These are phyloP conservation scores for Diaporthe citri DNA, from an alignment of 2,329 filamentous ascomycete genomes.

Conservation along the genomic window DNA sequence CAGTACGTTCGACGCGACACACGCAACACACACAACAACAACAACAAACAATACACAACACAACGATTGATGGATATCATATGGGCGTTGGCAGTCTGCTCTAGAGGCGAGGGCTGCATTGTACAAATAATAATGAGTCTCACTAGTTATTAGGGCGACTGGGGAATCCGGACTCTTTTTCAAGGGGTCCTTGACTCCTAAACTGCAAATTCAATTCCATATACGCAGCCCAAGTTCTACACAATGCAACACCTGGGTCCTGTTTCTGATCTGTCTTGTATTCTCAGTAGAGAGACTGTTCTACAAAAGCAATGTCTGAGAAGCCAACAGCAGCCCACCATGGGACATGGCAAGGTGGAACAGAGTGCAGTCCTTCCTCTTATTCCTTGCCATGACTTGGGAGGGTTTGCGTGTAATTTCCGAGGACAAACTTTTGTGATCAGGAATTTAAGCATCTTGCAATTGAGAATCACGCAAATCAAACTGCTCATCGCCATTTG, in stretches of 20 bases:
- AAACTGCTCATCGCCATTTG: slow-evolving; percentile 13
- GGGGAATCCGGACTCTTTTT: not conserved
- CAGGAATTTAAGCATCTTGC: no score
- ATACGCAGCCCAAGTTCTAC: not conserved
- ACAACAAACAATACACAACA: not conserved
- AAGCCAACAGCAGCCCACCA: no score
- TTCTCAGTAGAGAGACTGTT: not conserved
- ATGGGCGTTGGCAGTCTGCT: slow-evolving; percentile 14
- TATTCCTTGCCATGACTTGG: not conserved
- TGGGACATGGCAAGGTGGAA: not conserved
- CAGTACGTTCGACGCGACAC: slow-evolving; percentile 6
- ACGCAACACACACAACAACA: not conserved
- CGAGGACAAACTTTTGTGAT: not conserved
- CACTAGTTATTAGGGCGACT: slow-evolving; percentile 18
- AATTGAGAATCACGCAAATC: not conserved
- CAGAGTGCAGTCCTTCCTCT: not conserved
- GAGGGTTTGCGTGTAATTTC: not conserved
- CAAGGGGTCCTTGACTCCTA: slow-evolving; percentile 13
- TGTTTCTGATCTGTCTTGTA: not conserved
- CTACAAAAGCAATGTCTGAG: not conserved
- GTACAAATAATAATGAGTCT: slow-evolving; percentile 33
- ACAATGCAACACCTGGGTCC: not conserved
- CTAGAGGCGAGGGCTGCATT: slow-evolving; percentile 21
- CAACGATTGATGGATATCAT: slow-evolving; percentile 17
- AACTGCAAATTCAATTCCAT: slow-evolving; percentile 17